Evolutionary conservation across 129 eudicot genomes (phyloP).

Genomic region (Mikania micrantha): DNA sequence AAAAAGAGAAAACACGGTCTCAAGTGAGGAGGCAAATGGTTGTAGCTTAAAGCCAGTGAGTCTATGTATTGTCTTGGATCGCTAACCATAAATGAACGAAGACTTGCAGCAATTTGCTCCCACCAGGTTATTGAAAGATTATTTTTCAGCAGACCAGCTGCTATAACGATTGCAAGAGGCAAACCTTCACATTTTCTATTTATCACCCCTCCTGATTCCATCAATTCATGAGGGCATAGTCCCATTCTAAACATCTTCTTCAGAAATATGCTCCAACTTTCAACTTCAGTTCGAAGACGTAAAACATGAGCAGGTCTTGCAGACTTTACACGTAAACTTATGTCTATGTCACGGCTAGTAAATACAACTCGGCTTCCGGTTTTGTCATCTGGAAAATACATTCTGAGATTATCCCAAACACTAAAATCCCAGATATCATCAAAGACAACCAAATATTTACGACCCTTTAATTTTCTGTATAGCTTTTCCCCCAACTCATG

Average conservation of each 20-base stretch:
- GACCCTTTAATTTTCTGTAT: slow-evolving; percentile 2
- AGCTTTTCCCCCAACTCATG: slow-evolving; percentile 13
- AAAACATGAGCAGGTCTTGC: neutral
- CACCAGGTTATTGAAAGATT: neutral
- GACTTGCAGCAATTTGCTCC: slow-evolving; percentile 3
- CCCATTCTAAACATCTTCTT: slow-evolving; percentile 5
- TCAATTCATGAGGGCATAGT: slow-evolving; percentile 7
- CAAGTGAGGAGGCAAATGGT: slow-evolving; percentile 23
- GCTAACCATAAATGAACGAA: slow-evolving; percentile 14
- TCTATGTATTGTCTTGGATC: slow-evolving; percentile 22
- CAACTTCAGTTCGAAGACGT: neutral
- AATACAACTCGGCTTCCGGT: slow-evolving; percentile 24
- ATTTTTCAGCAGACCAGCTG: slow-evolving; percentile 25
- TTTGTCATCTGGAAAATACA: slow-evolving; percentile 20
- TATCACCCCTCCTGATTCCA: slow-evolving; percentile 2
- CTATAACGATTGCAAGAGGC: slow-evolving; percentile 21
- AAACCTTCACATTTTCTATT: slow-evolving; percentile 24
- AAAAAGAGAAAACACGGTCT: slow-evolving; percentile 11
- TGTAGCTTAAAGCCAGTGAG: slow-evolving; percentile 20
- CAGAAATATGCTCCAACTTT: slow-evolving; percentile 18
- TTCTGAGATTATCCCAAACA: slow-evolving; percentile 25
- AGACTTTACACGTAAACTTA: neutral
- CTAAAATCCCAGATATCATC: slow-evolving; percentile 28
- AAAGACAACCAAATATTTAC: slow-evolving; percentile 21
- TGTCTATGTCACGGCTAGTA: slow-evolving; percentile 14